These are phyloP conservation scores for Epichloe aotearoae DNA, from an alignment of 2,329 filamentous ascomycete species.

Conservation along the genomic window DNA sequence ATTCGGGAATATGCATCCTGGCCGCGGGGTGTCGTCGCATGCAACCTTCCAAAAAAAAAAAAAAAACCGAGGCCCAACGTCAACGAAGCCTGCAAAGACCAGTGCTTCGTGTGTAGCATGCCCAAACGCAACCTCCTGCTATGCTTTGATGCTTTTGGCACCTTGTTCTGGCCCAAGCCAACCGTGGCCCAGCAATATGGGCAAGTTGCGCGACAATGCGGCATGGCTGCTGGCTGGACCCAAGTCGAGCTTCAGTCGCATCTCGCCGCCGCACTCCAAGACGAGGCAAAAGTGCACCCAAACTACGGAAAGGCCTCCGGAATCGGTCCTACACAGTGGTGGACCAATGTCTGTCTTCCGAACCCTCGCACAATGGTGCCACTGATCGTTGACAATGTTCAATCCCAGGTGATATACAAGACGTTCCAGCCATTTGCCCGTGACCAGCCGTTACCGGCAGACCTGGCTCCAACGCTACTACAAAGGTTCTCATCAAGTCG, in stretches of 20 bases:
- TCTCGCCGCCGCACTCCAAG: constrained; percentile 31
- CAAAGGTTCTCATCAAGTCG: constrained; percentile 38
- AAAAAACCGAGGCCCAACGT: no score
- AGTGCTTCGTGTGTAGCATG: constrained; percentile 3
- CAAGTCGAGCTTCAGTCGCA: constrained; percentile 25
- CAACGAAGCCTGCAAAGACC: no score
- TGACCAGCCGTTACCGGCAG: constrained; percentile 24
- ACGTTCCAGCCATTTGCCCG: constrained; percentile 34
- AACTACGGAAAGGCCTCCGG: constrained; percentile 44
- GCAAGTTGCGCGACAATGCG: constrained; percentile 35
- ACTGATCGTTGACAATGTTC: neutral
- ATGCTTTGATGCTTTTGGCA: constrained; percentile 54
- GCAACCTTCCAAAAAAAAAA: no score
- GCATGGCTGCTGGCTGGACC: constrained; percentile 27
- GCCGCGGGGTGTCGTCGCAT: no score
- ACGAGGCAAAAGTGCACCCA: constrained; percentile 32
- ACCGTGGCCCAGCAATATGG: constrained; percentile 41
- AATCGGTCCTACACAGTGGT: constrained; percentile 42
- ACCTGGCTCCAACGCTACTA: constrained; percentile 34
- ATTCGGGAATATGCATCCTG: no score
- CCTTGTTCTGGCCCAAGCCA: constrained; percentile 39
- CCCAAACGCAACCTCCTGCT: constrained; percentile 34
- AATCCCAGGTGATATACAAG: constrained; percentile 35
- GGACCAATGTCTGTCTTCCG: constrained; percentile 36
- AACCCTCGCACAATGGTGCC: neutral